Base-by-base conservation (phyloP, 768 basidiomycete species). In the Tulasnella sp. region DNA sequence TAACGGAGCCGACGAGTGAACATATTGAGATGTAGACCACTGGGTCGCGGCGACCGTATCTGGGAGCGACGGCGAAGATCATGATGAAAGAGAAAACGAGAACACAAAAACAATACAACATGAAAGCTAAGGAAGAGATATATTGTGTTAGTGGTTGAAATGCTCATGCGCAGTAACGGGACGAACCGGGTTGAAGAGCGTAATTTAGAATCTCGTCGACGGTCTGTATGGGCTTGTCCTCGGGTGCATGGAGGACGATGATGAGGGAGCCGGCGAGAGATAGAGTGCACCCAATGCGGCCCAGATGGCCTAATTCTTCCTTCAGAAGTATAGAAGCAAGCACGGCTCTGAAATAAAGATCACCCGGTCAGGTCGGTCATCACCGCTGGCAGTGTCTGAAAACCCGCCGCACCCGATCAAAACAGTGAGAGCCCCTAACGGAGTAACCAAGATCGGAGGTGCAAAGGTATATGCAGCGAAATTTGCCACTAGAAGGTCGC, bases 401-500 rank as follows among this genome's bases (percentile, higher is more conserved):
- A 54, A 7, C 49, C 19, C 14, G n/a, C 84, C 91, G 77, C 80
- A 97, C 96, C 97, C 97, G 77, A 99, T 93, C 78, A 99, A 88
- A 15, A 99, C 97, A 82, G 94, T 96, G 58, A 97, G 86, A 29
- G 97, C 96, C 74, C 97, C 97, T n/a, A 99, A 84, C 0, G 97
- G 97, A 0, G 97, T 98, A n/a, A 99, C 96, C 75, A 99, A 86
- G 81, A 98, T 96, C 80, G 97, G 94, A 78, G 97, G 97, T 1
- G 97, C 97, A 80, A 98, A 99, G 0, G 95, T 93, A 82, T 98
- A 98, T 9, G 97, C 97, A 8, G 96, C 95, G 83, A 99, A 99
- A 84, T 87, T 87, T 68, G 85, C 85, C 37, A 85, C 85, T 86
- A 79, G 3, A 22, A 14, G 14, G 36, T 15, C 70, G 15, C 34